phyloP scores from a whole-genome alignment of 306 rosid genomes.

The Phaseolus lunatus region DNA sequence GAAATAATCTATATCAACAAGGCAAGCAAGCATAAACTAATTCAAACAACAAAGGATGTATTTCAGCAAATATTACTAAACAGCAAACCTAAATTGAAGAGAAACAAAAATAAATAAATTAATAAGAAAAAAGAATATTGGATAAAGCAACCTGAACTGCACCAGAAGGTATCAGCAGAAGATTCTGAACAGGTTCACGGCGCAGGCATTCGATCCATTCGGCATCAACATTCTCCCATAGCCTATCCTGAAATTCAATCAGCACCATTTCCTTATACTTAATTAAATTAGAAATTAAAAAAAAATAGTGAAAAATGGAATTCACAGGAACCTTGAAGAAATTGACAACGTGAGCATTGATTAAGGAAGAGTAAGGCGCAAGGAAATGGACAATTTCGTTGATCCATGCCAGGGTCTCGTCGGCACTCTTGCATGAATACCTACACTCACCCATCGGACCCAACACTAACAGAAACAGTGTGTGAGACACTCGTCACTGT shows the following conservation, averaged over 20 bases:
- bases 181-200: slow-evolving; percentile 63
- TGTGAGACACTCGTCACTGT: neutral
- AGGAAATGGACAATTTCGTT: slow-evolving; percentile 73
- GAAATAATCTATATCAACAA: neutral
- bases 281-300: neutral
- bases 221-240: slow-evolving; percentile 73
- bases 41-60: neutral
- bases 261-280: neutral
- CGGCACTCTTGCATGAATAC: slow-evolving; percentile 66
- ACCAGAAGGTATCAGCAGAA: slow-evolving; percentile 84
- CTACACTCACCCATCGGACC: slow-evolving; percentile 32
- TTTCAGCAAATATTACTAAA: slow-evolving; percentile 4
- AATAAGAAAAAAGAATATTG: neutral
- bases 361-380: slow-evolving; percentile 59
- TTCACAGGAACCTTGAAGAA: slow-evolving; percentile 65
- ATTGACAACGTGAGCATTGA: slow-evolving; percentile 77
- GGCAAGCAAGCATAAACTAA: neutral
- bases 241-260: slow-evolving; percentile 62
- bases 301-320: neutral
- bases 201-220: slow-evolving; percentile 89
- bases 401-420: slow-evolving; percentile 67
- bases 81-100: neutral
- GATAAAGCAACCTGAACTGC: slow-evolving; percentile 61
- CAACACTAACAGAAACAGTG: too few relatives aligned
- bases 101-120: neutral